Percentiles rank a stretch among this genome's conserved stretches.
phyloP scores from a whole-genome alignment of 2,329 filamentous ascomycete species.

The Aspergillus latus region DNA sequence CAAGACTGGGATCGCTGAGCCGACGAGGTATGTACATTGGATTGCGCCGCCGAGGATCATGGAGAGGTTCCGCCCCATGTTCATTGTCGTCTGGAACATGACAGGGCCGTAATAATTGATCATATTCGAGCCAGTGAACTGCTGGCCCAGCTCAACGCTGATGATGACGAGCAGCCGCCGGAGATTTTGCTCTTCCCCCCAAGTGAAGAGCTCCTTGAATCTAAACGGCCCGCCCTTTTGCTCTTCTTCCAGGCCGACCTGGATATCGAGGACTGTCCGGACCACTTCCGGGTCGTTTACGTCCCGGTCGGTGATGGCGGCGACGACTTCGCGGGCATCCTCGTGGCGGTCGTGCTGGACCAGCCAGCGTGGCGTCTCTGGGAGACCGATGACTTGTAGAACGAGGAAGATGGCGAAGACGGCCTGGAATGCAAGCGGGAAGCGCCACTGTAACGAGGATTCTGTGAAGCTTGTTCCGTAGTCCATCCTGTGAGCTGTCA shows the following conservation, averaged over 20 bases:
- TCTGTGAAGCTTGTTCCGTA: slow-evolving; percentile 44
- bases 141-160: slow-evolving; percentile 38
- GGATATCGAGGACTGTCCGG: slow-evolving; percentile 24
- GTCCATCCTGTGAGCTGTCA: slow-evolving; percentile 33
- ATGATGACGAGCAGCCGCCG: slow-evolving; percentile 36
- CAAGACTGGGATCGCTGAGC: slow-evolving; percentile 43
- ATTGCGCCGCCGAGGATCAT: slow-evolving; percentile 53
- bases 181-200: slow-evolving; percentile 34
- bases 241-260: slow-evolving; percentile 24
- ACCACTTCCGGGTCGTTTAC: slow-evolving; percentile 14
- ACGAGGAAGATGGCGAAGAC: slow-evolving; percentile 29
- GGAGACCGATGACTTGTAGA: slow-evolving; percentile 27
- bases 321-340: slow-evolving; percentile 27
- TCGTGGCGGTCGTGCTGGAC: slow-evolving; percentile 27
- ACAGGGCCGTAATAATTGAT: slow-evolving; percentile 45
- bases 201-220: slow-evolving; percentile 38
- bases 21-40: slow-evolving; percentile 42
- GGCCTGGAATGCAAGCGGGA: slow-evolving; percentile 32
- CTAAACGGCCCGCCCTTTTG: slow-evolving; percentile 34
- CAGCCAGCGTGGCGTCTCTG: slow-evolving; percentile 35
- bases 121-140: slow-evolving; percentile 40
- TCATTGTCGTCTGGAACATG: slow-evolving; percentile 42
- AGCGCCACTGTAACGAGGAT: slow-evolving; percentile 33
- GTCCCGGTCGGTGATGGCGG: slow-evolving; percentile 21
- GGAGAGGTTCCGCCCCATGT: slow-evolving; percentile 48